Base-by-base conservation (phyloP, 2,329 filamentous ascomycete genomes). In the Bipolaris bicolor region DNA sequence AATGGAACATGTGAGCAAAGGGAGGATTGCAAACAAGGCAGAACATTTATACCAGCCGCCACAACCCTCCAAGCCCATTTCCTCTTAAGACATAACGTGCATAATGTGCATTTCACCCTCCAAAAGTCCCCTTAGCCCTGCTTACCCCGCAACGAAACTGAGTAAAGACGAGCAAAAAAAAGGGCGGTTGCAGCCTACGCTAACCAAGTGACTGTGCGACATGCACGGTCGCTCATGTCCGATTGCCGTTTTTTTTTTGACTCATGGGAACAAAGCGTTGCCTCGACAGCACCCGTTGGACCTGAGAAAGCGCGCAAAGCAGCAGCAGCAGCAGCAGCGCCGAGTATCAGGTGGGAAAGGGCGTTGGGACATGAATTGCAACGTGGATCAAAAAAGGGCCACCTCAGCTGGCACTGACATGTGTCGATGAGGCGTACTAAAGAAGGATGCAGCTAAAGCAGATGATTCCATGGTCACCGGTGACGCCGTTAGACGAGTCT, bases 151-250 rank as follows among this genome's bases (percentile, higher is more conserved):
- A 24, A 36, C 18, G 0, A n/a, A n/a, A 7, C 11, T 18, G 16
- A 15, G 29, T 16, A 29, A 20, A 20, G 4, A 11, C 18, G 16
- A n/a, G n/a, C 34, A 44, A 51, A 51, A 51, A 51, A 51, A 51
- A 51, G 49, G 49, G 49, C 49, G 49, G 20, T 51, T 39, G 49
- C 39, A 51, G 49, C 49, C 49, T 51, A 20, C 20, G 49, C 49
- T 43, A 51, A 51, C 36, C 4, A 34, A 36, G 49, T 44, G 49
- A 39, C 49, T 43, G 39, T 51, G 49, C 26, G 4, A 22, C 26
- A 18, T 31, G 44, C 44, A 47, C n/a, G 18, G 18, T 47, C 16
- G 31, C 31, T 11, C 9, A 47, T 15, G 24, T 47, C 44, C 31
- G 31, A 36, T 29, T 29, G 44, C 31, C 3, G 5, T 36, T 18